Evolutionary conservation across 2,329 filamentous ascomycete species (phyloP), one percentile per base, ranked within the genome.

Genomic region (Mollisia scopiformis): DNA sequence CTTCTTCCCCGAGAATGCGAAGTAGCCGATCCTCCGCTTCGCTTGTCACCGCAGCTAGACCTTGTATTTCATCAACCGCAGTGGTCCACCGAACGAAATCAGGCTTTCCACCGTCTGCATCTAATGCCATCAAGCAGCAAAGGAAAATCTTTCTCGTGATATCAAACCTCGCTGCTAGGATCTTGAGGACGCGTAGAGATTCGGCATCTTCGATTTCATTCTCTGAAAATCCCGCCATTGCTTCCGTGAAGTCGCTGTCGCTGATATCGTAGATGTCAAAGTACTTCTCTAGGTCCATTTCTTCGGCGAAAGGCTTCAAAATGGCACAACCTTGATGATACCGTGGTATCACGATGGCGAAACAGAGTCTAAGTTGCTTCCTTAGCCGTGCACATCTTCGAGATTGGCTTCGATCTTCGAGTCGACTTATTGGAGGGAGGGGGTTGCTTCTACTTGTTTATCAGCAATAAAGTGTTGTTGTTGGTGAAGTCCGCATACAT

Each of bases 241-340:
- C 85, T 68, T 92, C 89, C 21, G 85, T 82, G 35, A 92, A 85
- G 73, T 93, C 90, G 59, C 88, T 84, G 59, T 88, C 84, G 63
- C 85, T 90, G 62, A 94, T 86, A 66, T 93, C 91, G 72, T 94
- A 93, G 62, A 94, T 90, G 72, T 98, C 94, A 70, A 95, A 91
- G 73, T 97, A 96, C 76, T 93, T 95, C 69, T 96, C 92, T 46
- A 99, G 78, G 71, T 97, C 91, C 52, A 90, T 84, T 70, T 90
- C 86, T 73, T 93, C 88, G 1, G 93, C 87, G 58, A 96, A 86
- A 0, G 84, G 84, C 72, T 88, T 88, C 21, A 98, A 80, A 2
- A 82, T 81, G 41, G 82, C 80, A 64, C 88, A 89, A 13, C 90
- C 87, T 66, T 91, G 85, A 56, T 88, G 85, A 70, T 93, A 93